Evolutionary conservation across 2,329 filamentous ascomycete species (phyloP).

Genomic region (Cordyceps cicadae): DNA sequence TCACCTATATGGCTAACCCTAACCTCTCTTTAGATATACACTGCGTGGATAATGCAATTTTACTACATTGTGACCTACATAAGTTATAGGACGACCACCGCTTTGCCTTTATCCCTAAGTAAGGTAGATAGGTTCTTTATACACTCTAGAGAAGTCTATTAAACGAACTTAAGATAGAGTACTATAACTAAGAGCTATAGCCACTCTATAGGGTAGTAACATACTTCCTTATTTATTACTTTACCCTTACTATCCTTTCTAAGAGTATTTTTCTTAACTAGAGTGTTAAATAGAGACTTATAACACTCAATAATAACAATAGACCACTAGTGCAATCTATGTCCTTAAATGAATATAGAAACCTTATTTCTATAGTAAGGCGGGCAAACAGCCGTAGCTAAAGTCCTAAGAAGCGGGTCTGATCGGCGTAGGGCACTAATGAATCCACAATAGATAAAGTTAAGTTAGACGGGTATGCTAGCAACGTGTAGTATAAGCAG

Average conservation of each 20-base stretch:
- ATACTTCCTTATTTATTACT: constrained; percentile 8
- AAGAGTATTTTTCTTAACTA: constrained; percentile 11
- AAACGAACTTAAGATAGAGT: constrained; percentile 10
- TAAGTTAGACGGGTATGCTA: background rate
- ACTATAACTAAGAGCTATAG: constrained; percentile 11
- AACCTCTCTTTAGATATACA: constrained; percentile 4
- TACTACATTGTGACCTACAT: constrained; percentile 8
- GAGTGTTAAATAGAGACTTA: background rate
- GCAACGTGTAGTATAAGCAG: background rate
- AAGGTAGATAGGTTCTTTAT: background rate
- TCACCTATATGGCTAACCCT: constrained; percentile 7
- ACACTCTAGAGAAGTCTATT: constrained; percentile 6
- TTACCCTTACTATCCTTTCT: constrained; percentile 12
- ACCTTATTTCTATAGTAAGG: background rate
- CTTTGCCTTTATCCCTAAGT: constrained; percentile 9
- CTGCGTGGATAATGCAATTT: constrained; percentile 10
- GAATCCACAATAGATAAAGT: background rate
- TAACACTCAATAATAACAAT: background rate
- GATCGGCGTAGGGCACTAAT: background rate
- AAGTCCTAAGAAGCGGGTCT: background rate
- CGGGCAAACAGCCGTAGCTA: background rate
- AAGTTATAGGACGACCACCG: constrained; percentile 9
- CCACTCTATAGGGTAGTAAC: constrained; percentile 6
- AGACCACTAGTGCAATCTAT: background rate
- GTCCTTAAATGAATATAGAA: background rate